phyloP scores from a whole-genome alignment of 176 grass and related monocot species.

The Saccharum spontaneum region DNA sequence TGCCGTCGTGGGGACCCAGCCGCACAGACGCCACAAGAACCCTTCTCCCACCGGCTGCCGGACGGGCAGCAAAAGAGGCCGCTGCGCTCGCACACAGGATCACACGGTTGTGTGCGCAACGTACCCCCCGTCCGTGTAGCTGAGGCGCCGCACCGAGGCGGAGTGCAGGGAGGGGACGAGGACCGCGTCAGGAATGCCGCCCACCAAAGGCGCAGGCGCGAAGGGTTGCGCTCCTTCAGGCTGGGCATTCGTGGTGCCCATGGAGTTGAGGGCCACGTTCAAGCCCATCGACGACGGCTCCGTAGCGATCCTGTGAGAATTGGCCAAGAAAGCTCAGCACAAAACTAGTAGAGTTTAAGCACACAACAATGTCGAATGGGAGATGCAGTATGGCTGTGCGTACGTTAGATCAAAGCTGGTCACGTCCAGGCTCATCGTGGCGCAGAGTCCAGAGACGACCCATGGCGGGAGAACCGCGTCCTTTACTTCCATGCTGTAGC shows the following conservation, averaged over 20 bases:
- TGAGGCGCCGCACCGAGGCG: slow-evolving; percentile 47
- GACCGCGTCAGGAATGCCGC: slow-evolving; percentile 41
- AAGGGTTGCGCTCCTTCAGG: background rate
- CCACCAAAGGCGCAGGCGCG: background rate
- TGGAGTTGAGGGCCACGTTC: slow-evolving; percentile 54
- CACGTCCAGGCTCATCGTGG: slow-evolving; percentile 49
- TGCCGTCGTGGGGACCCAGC: background rate
- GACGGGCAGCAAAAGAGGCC: no score
- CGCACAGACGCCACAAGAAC: no score
- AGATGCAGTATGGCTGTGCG: background rate
- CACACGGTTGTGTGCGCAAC: slow-evolving; percentile 39
- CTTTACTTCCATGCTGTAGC: slow-evolving; percentile 72
- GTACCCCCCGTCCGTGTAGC: slow-evolving; percentile 46
- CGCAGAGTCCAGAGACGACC: slow-evolving; percentile 68
- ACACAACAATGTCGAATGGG: background rate
- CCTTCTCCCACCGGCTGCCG: no score
- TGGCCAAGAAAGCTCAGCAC: background rate
- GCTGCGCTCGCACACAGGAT: background rate
- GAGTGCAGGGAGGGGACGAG: slow-evolving; percentile 41
- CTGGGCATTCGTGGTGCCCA: background rate
- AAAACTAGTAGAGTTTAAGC: background rate
- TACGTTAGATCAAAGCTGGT: slow-evolving; percentile 65
- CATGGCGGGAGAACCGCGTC: slow-evolving; percentile 64
- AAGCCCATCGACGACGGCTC: slow-evolving; percentile 55
- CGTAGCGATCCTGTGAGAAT: slow-evolving; percentile 41